Base-by-base conservation (phyloP, 768 basidiomycete genomes). In the Psilocybe sp. region DNA sequence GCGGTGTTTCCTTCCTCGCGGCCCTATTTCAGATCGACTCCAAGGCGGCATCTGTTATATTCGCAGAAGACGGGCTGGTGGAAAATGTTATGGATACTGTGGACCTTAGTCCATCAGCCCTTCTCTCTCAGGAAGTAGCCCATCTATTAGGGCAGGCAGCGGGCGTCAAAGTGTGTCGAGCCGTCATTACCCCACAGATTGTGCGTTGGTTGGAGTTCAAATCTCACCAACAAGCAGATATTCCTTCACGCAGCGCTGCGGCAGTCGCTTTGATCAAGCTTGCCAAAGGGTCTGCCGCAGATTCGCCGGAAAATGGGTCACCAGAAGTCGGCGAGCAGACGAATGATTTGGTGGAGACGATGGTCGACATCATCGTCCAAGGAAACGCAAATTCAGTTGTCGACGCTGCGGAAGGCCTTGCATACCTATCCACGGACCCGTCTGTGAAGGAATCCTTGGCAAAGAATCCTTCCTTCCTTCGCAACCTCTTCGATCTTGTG, bases 21-120 rank as follows among this genome's bases (percentile, higher is more conserved):
- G 89, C 89, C 0, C 70, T 95, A 15, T 91, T 92, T 60, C 89
- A 92, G 62, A 81, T 92, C n/a, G 89, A 92, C 56, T 78, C 82
- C 67, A 69, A 76, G 45, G 70, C 81, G 1, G 92, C 89, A 9
- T 72, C 83, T 9, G 57, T 73, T 18, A 81, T 95, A 46, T 82
- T 93, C 49, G 65, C 70, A 34, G 72, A 75, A 44, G 85, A 89
- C 51, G 84, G 82, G 3, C 64, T 86, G 13, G 57, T 85, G 31
- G 82, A 87, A 35, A 76, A 77, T 40, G 67, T 92, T 45, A 74
- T 81, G 61, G 90, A 93, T 59, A 75, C 77, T 12, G 75, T 85
- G 19, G 92, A 95, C 52, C 66, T 89, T n/a, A 71, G 70, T 40
- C 72, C 80, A 2, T 75, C 76, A 4, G 57, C 70, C 2, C 53